Percentiles rank a stretch among this genome's conserved stretches.
Conservation (phyloP, 1,284 basidiomycete species). For the Ustilago tritici region DNA sequence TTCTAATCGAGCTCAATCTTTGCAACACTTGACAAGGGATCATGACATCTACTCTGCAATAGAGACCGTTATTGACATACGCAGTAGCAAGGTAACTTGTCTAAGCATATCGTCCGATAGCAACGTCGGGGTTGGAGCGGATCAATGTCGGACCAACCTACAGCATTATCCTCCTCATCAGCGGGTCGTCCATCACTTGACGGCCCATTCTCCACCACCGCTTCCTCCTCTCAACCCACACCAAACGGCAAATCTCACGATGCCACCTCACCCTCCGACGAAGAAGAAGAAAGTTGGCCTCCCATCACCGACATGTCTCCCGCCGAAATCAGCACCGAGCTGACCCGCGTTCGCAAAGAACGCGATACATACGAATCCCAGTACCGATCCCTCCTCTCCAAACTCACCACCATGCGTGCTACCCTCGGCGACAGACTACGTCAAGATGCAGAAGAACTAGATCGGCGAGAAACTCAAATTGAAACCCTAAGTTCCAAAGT, state of each 20-base stretch:
- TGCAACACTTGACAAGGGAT: too few species aligned
- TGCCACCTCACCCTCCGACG: not conserved
- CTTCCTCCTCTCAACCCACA: too few species aligned
- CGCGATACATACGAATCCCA: constrained; percentile 86
- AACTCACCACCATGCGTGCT: constrained; percentile 90
- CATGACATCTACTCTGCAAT: too few species aligned
- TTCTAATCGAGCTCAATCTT: too few species aligned
- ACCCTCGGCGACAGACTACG: constrained; percentile 93
- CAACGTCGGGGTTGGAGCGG: not conserved
- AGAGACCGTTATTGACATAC: too few species aligned
- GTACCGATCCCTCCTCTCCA: constrained; percentile 86
- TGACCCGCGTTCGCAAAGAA: constrained; percentile 74
- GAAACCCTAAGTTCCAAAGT: constrained; percentile 49
- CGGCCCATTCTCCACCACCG: not conserved
- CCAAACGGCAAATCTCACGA: not conserved
- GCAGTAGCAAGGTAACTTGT: too few species aligned
- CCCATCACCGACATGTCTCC: constrained; percentile 21
- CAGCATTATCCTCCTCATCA: constrained; percentile 4
- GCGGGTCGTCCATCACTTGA: constrained; percentile 15
- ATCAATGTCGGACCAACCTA: not conserved
- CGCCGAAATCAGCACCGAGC: constrained; percentile 30
- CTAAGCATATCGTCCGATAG: too few species aligned
- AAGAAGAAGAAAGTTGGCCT: constrained; percentile 10
- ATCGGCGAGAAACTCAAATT: constrained; percentile 65
- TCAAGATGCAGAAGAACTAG: constrained; percentile 80